A percentile compares a stretch with the other conserved stretches of the same genome.
These are phyloP conservation scores for Akanthomyces lecanii DNA, from an alignment of 2,329 filamentous ascomycete species.

Conservation along the genomic window DNA sequence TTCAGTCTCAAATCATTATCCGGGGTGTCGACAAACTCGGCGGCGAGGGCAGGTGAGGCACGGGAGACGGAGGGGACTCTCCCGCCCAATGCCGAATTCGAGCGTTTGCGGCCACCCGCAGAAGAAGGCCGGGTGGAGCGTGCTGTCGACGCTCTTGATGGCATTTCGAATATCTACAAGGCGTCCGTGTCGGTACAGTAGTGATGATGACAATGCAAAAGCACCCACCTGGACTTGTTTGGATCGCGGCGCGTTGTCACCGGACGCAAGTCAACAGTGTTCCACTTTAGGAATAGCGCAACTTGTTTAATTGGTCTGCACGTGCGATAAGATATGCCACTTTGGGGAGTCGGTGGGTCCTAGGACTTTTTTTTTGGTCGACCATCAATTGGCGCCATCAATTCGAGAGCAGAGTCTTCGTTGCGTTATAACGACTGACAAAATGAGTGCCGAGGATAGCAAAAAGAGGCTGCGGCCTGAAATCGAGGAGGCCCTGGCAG, in stretches of 20 bases:
- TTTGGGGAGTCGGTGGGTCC: neutral
- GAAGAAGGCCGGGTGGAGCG: constrained; percentile 44
- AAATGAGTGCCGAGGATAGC: constrained; percentile 31
- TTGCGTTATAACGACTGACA: constrained; percentile 2
- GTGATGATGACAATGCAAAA: constrained; percentile 5
- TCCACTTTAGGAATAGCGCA: constrained; percentile 28
- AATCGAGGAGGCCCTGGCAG: constrained; percentile 29
- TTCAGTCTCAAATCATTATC: constrained; percentile 68
- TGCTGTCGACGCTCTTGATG: constrained; percentile 41
- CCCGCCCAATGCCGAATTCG: constrained; percentile 33
- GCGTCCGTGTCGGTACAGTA: neutral
- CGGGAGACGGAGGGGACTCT: constrained; percentile 46
- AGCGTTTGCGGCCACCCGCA: constrained; percentile 37
- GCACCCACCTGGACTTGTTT: constrained; percentile 17
- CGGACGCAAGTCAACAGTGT: constrained; percentile 30
- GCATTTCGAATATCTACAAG: constrained; percentile 38
- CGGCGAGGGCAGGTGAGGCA: constrained; percentile 53
- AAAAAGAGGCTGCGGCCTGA: constrained; percentile 35
- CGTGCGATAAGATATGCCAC: constrained; percentile 31
- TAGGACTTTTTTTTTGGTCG: constrained; percentile 24
- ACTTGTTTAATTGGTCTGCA: constrained; percentile 18
- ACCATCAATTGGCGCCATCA: neutral
- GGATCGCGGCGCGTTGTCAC: constrained; percentile 6
- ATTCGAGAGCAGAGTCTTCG: neutral
- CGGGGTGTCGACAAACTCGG: constrained; percentile 72